Percentiles rank a stretch among this genome's conserved stretches.
phyloP scores from a whole-genome alignment of 2,329 filamentous ascomycete genomes.

The Zymoseptoria brevis region DNA sequence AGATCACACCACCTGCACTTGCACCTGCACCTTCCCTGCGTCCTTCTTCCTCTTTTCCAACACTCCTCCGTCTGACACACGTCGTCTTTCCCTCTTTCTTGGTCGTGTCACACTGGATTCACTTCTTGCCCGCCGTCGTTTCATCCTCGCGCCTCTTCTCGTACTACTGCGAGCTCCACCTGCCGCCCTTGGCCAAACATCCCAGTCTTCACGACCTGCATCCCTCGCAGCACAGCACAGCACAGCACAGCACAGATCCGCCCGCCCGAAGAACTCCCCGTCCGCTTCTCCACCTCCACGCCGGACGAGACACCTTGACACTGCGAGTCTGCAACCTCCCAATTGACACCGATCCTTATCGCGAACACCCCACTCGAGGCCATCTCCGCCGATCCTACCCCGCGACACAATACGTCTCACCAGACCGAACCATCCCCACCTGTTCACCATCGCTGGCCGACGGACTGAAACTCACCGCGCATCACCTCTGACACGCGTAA shows the following conservation, averaged over 20 bases:
- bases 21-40: too few species aligned
- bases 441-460: neutral
- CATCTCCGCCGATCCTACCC: too few species aligned
- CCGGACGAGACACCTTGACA: neutral
- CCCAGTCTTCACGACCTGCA: neutral
- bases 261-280: neutral
- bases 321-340: too few species aligned
- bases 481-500: neutral
- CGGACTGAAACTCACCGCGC: neutral
- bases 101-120: neutral
- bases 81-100: neutral
- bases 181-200: neutral
- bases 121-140: neutral
- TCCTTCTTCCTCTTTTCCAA: too few species aligned
- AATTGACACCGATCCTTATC: too few species aligned
- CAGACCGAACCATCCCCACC: neutral
- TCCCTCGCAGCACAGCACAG: neutral
- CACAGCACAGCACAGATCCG: too few species aligned
- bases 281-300: neutral
- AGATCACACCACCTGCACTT: too few species aligned
- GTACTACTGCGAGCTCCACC: neutral
- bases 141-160: neutral
- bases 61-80: too few species aligned
- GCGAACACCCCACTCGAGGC: too few species aligned
- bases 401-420: neutral